Percentiles rank a stretch among this genome's conserved stretches.
Conservation (phyloP, 164 flowering plant species). For the Paratinospora sagittata region DNA sequence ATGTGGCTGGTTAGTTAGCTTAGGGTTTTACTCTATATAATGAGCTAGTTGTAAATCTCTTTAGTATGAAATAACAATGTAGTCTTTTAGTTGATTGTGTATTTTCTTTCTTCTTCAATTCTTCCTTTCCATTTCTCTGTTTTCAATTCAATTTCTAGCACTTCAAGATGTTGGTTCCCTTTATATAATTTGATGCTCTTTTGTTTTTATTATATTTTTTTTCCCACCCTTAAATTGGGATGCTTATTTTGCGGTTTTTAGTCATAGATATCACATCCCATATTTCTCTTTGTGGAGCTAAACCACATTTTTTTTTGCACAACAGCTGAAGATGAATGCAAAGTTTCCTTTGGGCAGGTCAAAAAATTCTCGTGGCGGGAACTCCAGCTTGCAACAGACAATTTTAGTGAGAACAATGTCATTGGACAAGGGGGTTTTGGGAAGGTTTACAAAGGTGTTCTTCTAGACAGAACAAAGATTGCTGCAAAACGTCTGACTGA, state of each 20-base stretch:
- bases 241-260: not conserved
- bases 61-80: too few species aligned
- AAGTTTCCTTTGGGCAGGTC: slow-evolving; percentile 43
- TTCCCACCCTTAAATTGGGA: not conserved
- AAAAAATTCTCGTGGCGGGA: slow-evolving; percentile 50
- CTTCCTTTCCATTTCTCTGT: too few species aligned
- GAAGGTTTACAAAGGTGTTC: slow-evolving; percentile 47
- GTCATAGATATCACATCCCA: not conserved
- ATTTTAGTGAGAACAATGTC: slow-evolving; percentile 49
- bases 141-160: too few species aligned
- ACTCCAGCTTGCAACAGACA: slow-evolving; percentile 48
- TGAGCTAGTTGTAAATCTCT: too few species aligned
- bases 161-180: not conserved
- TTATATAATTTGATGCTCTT: not conserved
- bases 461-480: slow-evolving; percentile 32
- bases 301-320: not conserved
- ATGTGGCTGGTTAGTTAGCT: too few species aligned
- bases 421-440: slow-evolving; percentile 66
- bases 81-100: too few species aligned
- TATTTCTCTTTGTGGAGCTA: slow-evolving; percentile 7
- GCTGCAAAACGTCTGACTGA: slow-evolving; percentile 62
- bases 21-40: too few species aligned
- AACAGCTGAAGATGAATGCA: slow-evolving; percentile 49
- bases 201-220: not conserved
- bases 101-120: too few species aligned